phyloP scores from a whole-genome alignment of 306 rosid genomes.

The Glycyrrhiza uralensis region DNA sequence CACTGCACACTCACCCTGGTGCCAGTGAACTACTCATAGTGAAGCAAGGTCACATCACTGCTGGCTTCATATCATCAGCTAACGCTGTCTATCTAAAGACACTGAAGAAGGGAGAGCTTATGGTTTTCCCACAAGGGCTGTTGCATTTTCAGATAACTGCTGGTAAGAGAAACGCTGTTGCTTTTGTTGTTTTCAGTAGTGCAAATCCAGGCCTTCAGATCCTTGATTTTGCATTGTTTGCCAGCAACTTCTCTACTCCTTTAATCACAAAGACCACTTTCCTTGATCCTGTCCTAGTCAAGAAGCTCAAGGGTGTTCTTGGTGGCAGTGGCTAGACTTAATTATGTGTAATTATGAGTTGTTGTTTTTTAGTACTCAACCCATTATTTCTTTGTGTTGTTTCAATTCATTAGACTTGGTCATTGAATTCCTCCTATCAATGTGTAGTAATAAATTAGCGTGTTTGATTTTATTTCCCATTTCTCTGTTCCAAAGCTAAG shows the following conservation, averaged over 20 bases:
- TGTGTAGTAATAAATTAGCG: constrained; percentile 19
- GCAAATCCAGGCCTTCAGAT: constrained; percentile 87
- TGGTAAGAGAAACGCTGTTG: constrained; percentile 39
- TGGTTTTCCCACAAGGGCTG: constrained; percentile 82
- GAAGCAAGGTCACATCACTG: constrained; percentile 42
- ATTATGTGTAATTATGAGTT: not conserved
- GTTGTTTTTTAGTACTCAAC: not conserved
- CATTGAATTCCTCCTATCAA: constrained; percentile 18
- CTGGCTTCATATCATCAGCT: constrained; percentile 65
- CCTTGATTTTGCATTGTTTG: constrained; percentile 72
- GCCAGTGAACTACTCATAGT: constrained; percentile 64
- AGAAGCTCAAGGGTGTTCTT: constrained; percentile 80
- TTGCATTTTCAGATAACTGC: constrained; percentile 66
- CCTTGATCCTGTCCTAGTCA: constrained; percentile 58
- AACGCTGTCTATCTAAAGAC: constrained; percentile 52
- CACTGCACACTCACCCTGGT: constrained; percentile 81
- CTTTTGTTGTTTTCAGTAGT: constrained; percentile 51
- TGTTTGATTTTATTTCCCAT: not conserved
- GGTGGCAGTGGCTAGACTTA: constrained; percentile 50
- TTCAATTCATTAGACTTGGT: constrained; percentile 18
- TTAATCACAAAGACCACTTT: constrained; percentile 55
- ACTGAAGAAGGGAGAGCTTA: constrained; percentile 58
- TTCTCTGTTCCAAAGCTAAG: not conserved
- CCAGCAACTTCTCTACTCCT: constrained; percentile 48
- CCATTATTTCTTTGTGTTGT: not conserved